These are phyloP conservation scores for Phaeolepiota aurea DNA, from an alignment of 768 basidiomycete species.

Conservation along the genomic window DNA sequence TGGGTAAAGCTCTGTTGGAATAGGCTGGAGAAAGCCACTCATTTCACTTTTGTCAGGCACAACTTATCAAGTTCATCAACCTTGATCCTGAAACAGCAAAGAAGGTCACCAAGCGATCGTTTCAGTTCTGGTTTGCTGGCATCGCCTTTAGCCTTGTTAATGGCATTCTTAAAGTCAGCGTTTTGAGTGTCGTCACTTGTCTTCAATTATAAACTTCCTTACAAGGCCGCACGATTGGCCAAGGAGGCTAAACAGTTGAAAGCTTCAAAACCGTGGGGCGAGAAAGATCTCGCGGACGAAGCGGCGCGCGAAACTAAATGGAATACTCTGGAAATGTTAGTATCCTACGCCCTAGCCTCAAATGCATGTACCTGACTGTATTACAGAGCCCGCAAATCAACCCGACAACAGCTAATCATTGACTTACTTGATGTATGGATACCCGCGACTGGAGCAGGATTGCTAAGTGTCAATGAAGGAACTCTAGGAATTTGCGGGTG, in stretches of 20 bases:
- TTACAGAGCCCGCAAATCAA: conserved; percentile 50
- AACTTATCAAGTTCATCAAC: conserved; percentile 55
- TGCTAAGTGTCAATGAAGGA: conserved; percentile 78
- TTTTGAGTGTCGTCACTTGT: not conserved
- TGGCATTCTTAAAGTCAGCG: conserved; percentile 55
- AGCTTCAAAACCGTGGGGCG: conserved; percentile 35
- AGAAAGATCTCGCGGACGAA: conserved; percentile 62
- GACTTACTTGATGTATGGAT: conserved; percentile 87
- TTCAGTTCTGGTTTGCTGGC: conserved; percentile 84
- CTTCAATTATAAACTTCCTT: not conserved
- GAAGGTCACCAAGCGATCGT: conserved; percentile 55
- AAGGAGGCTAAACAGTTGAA: conserved; percentile 51
- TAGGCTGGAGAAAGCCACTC: not conserved
- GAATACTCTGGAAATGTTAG: conserved; percentile 47
- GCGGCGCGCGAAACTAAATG: conserved; percentile 59
- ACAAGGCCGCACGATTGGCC: conserved; percentile 51
- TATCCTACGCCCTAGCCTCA: too few species aligned
- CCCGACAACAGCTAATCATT: conserved; percentile 73
- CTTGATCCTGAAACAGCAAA: conserved; percentile 53
- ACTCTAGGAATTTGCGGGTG: conserved; percentile 81
- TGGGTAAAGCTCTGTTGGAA: conserved; percentile 54
- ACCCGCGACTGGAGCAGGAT: conserved; percentile 75
- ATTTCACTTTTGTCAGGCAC: conserved; percentile 37
- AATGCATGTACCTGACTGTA: conserved; percentile 6
- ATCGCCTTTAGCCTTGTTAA: conserved; percentile 75